Conservation (phyloP, 768 basidiomycete species). For the Suillus variegatus region DNA sequence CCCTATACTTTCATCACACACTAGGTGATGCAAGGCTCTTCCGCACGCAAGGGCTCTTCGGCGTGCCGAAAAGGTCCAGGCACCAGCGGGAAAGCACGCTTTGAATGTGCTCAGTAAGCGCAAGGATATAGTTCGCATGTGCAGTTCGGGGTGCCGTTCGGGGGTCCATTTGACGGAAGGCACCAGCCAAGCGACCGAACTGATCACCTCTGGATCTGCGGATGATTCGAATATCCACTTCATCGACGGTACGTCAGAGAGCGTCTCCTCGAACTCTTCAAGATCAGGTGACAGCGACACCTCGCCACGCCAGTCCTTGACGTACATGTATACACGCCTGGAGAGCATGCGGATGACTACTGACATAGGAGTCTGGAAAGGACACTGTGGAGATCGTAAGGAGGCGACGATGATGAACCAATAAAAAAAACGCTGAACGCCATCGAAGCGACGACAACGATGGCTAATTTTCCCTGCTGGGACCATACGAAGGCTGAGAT, state of each 20-base stretch:
- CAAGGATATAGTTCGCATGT: neutral
- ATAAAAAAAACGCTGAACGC: conserved; percentile 1
- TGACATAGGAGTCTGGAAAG: conserved; percentile 4
- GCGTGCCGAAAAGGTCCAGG: neutral
- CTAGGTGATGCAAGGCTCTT: neutral
- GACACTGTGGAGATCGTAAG: neutral
- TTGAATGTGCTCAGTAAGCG: neutral
- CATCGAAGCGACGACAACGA: neutral
- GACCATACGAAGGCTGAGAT: conserved; percentile 5
- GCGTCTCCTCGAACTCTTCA: neutral
- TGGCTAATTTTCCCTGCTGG: neutral
- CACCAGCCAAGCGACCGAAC: neutral
- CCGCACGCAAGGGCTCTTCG: conserved; percentile 3
- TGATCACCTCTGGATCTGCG: conserved; percentile 15
- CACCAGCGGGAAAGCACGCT: neutral
- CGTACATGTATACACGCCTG: neutral
- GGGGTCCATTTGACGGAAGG: neutral
- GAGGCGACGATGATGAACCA: neutral
- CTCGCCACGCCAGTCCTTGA: neutral
- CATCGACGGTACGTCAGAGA: conserved; percentile 6
- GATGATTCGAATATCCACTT: conserved; percentile 22
- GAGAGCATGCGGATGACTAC: neutral
- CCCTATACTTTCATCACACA: neutral
- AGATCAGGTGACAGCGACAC: neutral
- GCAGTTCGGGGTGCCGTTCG: neutral